phyloP scores from a whole-genome alignment of 2,329 filamentous ascomycete species.

The Aureobasidium leucospermi region DNA sequence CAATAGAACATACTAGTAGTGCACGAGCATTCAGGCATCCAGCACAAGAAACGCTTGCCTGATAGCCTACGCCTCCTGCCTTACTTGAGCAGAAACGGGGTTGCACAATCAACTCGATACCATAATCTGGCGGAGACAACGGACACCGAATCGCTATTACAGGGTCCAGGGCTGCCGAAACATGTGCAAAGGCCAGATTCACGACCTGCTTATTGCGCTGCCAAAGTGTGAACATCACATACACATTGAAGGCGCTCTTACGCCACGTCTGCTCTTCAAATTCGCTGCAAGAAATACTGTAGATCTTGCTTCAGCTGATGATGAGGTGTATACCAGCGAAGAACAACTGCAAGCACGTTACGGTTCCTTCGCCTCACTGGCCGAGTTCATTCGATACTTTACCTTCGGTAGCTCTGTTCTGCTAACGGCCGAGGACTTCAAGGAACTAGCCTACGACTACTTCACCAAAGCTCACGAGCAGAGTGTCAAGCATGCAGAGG shows the following conservation, averaged over 20 bases:
- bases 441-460: constrained; percentile 5
- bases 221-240: constrained; percentile 12
- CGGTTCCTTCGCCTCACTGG: background rate
- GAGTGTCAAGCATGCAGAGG: constrained; percentile 13
- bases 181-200: constrained; percentile 1
- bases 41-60: background rate
- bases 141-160: background rate
- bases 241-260: constrained; percentile 12
- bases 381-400: constrained; percentile 7
- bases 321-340: background rate
- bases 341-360: constrained; percentile 2
- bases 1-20: background rate
- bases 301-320: background rate
- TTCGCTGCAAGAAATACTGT: constrained; percentile 3
- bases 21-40: constrained; percentile 4
- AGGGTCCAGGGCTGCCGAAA: background rate
- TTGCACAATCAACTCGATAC: constrained; percentile 2
- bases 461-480: background rate
- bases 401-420: background rate
- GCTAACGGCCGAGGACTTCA: constrained; percentile 1
- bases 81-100: background rate
- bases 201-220: background rate
- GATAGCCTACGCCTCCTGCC: background rate
- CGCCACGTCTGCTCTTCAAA: background rate
- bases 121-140: background rate